phyloP scores from a whole-genome alignment of 2,329 filamentous ascomycete genomes.

The Penicillium frequentans region DNA sequence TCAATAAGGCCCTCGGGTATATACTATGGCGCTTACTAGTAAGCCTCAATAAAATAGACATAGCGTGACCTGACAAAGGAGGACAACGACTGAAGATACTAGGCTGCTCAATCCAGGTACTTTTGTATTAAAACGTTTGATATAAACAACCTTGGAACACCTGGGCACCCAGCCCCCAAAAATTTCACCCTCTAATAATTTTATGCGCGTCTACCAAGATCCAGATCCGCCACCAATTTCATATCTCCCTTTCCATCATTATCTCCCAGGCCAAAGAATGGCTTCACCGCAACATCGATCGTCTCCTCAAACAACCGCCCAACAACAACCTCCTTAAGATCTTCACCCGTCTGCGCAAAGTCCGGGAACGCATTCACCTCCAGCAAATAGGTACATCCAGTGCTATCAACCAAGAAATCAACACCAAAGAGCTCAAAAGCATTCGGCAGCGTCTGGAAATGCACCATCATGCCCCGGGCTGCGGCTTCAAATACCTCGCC shows the following conservation, averaged over 20 bases:
- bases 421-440: conserved; percentile 91
- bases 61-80: background rate
- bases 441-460: conserved; percentile 87
- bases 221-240: conserved; percentile 42
- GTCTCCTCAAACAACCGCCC: conserved; percentile 74
- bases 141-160: background rate
- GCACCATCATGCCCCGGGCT: conserved; percentile 76
- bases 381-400: conserved; percentile 69
- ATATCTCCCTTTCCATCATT: conserved; percentile 29
- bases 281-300: conserved; percentile 63
- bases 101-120: background rate
- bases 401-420: conserved; percentile 78
- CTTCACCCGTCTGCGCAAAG: conserved; percentile 84
- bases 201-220: conserved; percentile 36
- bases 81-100: background rate
- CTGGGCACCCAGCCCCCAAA: background rate
- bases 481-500: conserved; percentile 84
- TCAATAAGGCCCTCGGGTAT: background rate
- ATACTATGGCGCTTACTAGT: background rate
- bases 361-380: conserved; percentile 97
- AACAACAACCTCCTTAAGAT: conserved; percentile 67
- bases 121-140: background rate
- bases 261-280: conserved; percentile 60
- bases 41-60: background rate
- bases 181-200: background rate